Percentiles rank a stretch among this genome's conserved stretches.
phyloP scores from a whole-genome alignment of 345 rosid species.

The Pistacia atlantica region DNA sequence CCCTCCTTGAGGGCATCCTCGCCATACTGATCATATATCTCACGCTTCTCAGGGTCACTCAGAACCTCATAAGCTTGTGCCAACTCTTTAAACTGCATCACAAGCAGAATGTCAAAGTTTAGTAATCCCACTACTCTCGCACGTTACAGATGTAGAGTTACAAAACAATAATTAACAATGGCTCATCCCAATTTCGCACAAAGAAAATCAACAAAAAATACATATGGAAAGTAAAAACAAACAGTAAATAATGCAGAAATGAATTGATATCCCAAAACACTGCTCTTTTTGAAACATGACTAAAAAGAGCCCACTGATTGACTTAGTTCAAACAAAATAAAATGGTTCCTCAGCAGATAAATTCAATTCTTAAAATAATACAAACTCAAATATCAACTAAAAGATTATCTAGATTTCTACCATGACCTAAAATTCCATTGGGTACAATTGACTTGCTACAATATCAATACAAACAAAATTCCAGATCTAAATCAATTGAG shows the following conservation, averaged over 20 bases:
- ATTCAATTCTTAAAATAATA: too few relatives aligned
- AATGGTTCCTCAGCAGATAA: background rate
- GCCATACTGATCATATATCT: slow-evolving; percentile 77
- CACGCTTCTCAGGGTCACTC: slow-evolving; percentile 80
- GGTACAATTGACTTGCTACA: too few relatives aligned
- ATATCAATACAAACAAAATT: too few relatives aligned
- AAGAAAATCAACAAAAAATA: too few relatives aligned
- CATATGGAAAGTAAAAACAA: too few relatives aligned
- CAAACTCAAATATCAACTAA: background rate
- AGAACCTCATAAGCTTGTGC: slow-evolving; percentile 85
- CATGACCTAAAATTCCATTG: too few relatives aligned
- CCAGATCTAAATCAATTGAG: background rate
- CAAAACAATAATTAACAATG: background rate
- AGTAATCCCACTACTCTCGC: background rate
- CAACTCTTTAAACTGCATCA: slow-evolving; percentile 66
- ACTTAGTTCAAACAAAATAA: background rate
- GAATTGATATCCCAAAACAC: too few relatives aligned
- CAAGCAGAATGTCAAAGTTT: background rate
- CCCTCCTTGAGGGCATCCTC: slow-evolving; percentile 91
- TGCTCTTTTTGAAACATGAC: too few relatives aligned
- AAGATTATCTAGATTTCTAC: background rate
- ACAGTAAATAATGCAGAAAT: too few relatives aligned
- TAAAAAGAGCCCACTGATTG: too few relatives aligned
- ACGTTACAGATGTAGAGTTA: background rate
- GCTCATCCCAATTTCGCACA: background rate